A percentile compares a stretch with the other conserved stretches of the same genome.
phyloP scores from a whole-genome alignment of 2,329 filamentous ascomycete genomes.

The Fusarium mexicanum region DNA sequence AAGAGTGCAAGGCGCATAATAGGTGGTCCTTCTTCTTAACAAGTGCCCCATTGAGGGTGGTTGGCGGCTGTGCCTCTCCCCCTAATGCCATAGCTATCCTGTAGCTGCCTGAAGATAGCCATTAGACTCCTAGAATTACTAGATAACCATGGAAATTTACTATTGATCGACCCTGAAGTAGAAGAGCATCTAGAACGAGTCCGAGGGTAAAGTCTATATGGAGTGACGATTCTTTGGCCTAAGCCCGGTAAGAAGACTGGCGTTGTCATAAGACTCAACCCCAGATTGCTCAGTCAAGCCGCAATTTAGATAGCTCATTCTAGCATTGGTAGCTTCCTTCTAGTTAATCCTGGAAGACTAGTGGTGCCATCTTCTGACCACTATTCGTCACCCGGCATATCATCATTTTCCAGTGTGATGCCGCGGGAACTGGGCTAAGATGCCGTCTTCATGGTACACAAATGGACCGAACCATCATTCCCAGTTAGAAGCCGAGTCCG shows the following conservation, averaged over 20 bases:
- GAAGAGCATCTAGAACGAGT: too few species aligned
- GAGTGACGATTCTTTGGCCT: too few species aligned
- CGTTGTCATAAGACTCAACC: background rate
- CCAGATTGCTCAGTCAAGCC: background rate
- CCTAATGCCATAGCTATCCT: background rate
- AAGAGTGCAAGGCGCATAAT: background rate
- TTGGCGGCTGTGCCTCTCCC: background rate
- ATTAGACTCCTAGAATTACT: too few species aligned
- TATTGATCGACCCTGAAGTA: too few species aligned
- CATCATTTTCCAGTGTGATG: background rate
- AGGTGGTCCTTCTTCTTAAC: background rate
- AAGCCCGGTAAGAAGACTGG: background rate
- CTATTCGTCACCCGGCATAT: background rate
- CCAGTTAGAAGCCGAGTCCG: too few species aligned
- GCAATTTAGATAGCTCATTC: background rate
- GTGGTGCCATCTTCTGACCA: background rate
- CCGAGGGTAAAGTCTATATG: too few species aligned
- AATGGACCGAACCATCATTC: background rate
- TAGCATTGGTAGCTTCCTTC: too few species aligned
- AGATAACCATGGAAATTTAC: too few species aligned
- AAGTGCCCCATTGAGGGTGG: background rate
- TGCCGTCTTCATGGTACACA: background rate
- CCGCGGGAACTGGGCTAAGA: background rate
- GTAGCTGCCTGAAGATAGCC: background rate
- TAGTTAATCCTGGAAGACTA: too few species aligned